Evolutionary conservation across 177 flowering plant species (phyloP).

Genomic region (Vitis hybrid): DNA sequence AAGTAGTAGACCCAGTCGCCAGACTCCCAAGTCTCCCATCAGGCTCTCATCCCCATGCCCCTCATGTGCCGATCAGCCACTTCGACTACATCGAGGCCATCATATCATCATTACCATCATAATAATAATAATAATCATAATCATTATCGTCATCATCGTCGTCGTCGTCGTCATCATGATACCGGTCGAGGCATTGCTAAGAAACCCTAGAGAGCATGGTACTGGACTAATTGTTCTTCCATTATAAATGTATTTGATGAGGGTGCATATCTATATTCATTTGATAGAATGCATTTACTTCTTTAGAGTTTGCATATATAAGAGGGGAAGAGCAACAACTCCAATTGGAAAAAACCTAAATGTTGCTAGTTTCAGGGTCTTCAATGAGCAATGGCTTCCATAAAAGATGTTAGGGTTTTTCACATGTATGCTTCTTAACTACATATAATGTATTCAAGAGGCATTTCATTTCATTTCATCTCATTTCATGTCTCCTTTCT

Average conservation of each 20-base stretch:
- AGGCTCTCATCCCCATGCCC: conserved; percentile 12
- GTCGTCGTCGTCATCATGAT: conserved; percentile 11
- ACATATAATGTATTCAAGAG: too few species aligned
- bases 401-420: conserved; percentile 8
- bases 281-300: conserved; percentile 9
- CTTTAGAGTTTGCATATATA: background rate
- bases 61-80: conserved; percentile 13
- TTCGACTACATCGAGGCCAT: conserved; percentile 33
- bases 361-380: conserved; percentile 26
- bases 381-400: conserved; percentile 17
- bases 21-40: conserved; percentile 18
- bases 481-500: too few species aligned
- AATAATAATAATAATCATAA: conserved; percentile 16
- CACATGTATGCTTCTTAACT: conserved; percentile 9
- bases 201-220: conserved; percentile 20
- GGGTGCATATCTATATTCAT: background rate
- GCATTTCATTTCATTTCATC: too few species aligned
- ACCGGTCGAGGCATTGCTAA: background rate
- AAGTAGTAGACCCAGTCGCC: conserved; percentile 12
- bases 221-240: too few species aligned
- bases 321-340: conserved; percentile 12
- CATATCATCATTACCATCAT: conserved; percentile 27
- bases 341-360: conserved; percentile 17
- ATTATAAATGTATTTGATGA: background rate
- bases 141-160: conserved; percentile 19